phyloP scores from a whole-genome alignment of 2,329 filamentous ascomycete genomes.

The Septoria linicola region DNA sequence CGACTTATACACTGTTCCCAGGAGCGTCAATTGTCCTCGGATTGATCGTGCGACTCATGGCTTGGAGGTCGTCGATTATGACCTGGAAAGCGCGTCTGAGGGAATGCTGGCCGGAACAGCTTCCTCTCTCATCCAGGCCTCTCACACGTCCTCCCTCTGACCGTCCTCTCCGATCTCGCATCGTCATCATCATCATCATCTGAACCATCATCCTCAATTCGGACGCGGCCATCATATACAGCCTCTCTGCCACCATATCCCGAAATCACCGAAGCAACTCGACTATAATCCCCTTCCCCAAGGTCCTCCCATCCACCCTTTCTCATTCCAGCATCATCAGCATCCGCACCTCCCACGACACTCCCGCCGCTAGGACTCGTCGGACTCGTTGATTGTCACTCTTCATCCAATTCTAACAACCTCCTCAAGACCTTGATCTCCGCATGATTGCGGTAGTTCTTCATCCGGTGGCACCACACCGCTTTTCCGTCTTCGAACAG shows the following conservation, averaged over 20 bases:
- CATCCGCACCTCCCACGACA: not conserved
- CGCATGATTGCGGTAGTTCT: slow-evolving; percentile 40
- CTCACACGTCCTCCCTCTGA: no score
- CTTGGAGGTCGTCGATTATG: no score
- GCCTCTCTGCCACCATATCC: not conserved
- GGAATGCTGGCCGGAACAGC: no score
- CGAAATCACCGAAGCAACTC: not conserved
- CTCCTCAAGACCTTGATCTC: slow-evolving; percentile 38
- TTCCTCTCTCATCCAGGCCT: no score
- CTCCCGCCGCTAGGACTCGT: not conserved
- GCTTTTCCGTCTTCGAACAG: slow-evolving; percentile 43
- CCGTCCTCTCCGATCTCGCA: not conserved
- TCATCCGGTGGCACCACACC: slow-evolving; percentile 46
- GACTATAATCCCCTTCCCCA: not conserved
- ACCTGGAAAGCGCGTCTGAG: no score
- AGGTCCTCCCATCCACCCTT: not conserved
- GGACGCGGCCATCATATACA: not conserved
- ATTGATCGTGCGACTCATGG: no score
- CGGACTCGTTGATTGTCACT: slow-evolving; percentile 12
- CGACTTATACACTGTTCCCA: no score
- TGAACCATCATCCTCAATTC: not conserved
- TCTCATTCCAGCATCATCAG: no score
- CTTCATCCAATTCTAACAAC: slow-evolving; percentile 40
- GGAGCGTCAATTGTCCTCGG: no score
- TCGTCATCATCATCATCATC: not conserved